These are phyloP conservation scores for Cymbidium sinense DNA, from an alignment of 106 monocot species.

Conservation along the genomic window DNA sequence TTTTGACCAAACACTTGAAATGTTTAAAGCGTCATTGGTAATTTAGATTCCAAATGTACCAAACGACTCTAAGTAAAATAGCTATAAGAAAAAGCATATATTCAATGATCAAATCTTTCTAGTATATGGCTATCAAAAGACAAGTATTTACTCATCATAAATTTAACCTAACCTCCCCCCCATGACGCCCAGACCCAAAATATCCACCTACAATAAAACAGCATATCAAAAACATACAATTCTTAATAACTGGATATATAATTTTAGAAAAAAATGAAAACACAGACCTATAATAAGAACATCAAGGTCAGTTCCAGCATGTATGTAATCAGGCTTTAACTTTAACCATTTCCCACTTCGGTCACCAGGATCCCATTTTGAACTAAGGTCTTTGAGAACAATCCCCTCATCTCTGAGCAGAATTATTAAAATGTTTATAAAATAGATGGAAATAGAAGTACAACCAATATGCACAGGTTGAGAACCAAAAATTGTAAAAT, in stretches of 20 bases:
- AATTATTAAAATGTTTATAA: background rate
- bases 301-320: slow-evolving; percentile 94
- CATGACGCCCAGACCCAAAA: slow-evolving; percentile 93
- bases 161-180: slow-evolving; percentile 64
- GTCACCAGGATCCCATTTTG: slow-evolving; percentile 97
- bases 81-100: background rate
- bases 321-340: slow-evolving; percentile 96
- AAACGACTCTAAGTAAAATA: no score
- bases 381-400: slow-evolving; percentile 84
- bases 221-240: background rate
- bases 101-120: background rate
- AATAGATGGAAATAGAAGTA: background rate
- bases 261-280: background rate
- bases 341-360: slow-evolving; percentile 97
- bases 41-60: no score
- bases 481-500: background rate
- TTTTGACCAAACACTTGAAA: no score
- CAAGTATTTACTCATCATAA: background rate
- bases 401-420: slow-evolving; percentile 80
- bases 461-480: background rate
- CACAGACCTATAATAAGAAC: slow-evolving; percentile 82
- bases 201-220: slow-evolving; percentile 70
- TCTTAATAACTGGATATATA: background rate
- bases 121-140: background rate
- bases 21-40: no score